These are phyloP conservation scores for Vitis vinifera DNA, from an alignment of 164 flowering plant genomes.

Conservation along the genomic window DNA sequence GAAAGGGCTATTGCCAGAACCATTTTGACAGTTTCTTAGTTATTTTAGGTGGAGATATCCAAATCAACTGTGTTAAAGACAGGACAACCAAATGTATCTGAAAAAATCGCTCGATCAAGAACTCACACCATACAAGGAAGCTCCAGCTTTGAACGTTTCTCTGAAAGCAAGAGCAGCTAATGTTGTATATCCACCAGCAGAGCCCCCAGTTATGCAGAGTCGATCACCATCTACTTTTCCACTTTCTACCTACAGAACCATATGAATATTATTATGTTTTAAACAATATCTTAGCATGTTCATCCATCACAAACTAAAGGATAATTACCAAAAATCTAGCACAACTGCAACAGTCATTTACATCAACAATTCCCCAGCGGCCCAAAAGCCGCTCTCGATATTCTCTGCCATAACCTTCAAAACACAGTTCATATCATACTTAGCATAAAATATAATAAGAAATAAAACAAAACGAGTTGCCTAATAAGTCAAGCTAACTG, in stretches of 20 bases:
- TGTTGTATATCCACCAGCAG: slow-evolving; percentile 98
- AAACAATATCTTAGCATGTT: not conserved
- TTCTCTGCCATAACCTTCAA: slow-evolving; percentile 91
- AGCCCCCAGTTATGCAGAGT: slow-evolving; percentile 85
- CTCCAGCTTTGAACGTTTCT: slow-evolving; percentile 86
- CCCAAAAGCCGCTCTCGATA: slow-evolving; percentile 85
- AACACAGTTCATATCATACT: slow-evolving; percentile 10
- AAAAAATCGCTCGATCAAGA: not conserved
- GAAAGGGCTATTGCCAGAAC: no score
- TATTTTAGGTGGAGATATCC: no score
- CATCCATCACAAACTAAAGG: slow-evolving; percentile 6
- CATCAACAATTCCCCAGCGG: slow-evolving; percentile 96
- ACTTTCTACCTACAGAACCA: slow-evolving; percentile 59
- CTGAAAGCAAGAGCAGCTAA: slow-evolving; percentile 94
- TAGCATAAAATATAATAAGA: slow-evolving; percentile 2
- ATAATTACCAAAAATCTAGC: slow-evolving; percentile 74
- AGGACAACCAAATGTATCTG: no score
- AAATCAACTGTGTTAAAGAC: no score
- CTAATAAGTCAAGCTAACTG: no score
- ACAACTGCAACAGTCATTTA: slow-evolving; percentile 95
- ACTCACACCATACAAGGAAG: slow-evolving; percentile 97
- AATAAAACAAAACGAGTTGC: not conserved
- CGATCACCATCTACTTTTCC: slow-evolving; percentile 82
- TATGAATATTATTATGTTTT: not conserved
- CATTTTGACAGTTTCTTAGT: no score